A percentile compares a stretch with the other conserved stretches of the same genome.
Conservation (phyloP, 495 filamentous ascomycete species). For the Darksidea phi region DNA sequence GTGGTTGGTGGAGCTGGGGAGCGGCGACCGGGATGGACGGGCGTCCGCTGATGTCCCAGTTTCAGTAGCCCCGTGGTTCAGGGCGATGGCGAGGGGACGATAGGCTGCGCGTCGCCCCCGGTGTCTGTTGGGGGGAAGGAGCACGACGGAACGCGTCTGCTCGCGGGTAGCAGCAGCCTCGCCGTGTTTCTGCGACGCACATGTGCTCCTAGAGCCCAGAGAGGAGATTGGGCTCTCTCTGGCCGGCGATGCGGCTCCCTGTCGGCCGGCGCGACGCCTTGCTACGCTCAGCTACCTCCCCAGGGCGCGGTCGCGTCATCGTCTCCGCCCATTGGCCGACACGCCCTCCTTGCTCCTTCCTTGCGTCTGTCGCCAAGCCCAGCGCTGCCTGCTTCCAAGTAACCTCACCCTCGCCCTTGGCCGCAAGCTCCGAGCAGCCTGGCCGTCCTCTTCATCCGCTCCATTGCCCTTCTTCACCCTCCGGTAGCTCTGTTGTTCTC, state of each 20-base stretch:
- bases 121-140: no score
- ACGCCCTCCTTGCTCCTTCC: conserved; percentile 23
- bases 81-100: no score
- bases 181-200: no score
- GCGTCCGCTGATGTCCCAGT: no score
- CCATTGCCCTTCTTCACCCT: not conserved
- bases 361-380: conserved; percentile 5
- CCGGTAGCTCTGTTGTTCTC: not conserved
- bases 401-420: not conserved
- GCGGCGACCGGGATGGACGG: not conserved
- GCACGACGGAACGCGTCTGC: no score
- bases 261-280: no score
- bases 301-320: conserved; percentile 9
- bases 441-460: not conserved
- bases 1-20: not conserved
- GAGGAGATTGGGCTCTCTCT: no score
- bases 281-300: not conserved
- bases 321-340: conserved; percentile 10
- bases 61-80: no score
- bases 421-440: not conserved
- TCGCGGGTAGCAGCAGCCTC: no score
- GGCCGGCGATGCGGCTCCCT: no score
- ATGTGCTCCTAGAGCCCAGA: no score
- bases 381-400: not conserved
- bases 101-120: no score